Conservation (phyloP, 192 early-diverging fungal genomes). For the Oehlia diaphana region DNA sequence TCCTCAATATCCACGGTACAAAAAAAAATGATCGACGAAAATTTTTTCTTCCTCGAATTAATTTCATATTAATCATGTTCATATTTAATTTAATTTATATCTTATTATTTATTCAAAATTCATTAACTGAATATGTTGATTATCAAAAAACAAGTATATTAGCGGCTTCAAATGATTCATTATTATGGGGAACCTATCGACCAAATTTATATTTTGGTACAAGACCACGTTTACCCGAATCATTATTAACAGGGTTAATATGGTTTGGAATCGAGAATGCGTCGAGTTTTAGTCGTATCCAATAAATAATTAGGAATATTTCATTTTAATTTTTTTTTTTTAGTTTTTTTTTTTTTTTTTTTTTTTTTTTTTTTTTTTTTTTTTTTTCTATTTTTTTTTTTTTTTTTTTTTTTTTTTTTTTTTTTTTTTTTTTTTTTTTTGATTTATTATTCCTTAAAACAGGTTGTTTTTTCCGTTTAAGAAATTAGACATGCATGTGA, state of each 20-base stretch:
- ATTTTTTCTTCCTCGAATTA: too few species aligned
- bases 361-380: background rate
- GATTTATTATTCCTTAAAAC: too few species aligned
- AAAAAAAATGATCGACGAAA: too few species aligned
- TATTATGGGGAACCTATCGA: constrained; percentile 89
- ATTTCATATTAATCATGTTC: too few species aligned
- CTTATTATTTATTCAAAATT: too few species aligned
- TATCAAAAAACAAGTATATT: background rate
- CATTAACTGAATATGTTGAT: too few species aligned
- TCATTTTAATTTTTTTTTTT: too few species aligned
- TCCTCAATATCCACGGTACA: too few species aligned
- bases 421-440: background rate
- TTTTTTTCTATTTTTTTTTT: background rate
- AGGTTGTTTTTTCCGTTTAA: constrained; percentile 26
- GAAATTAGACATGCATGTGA: constrained; percentile 92
- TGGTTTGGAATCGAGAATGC: constrained; percentile 79
- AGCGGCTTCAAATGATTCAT: constrained; percentile 45
- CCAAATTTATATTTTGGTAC: constrained; percentile 95
- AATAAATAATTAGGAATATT: too few species aligned
- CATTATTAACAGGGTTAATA: constrained; percentile 89
- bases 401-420: background rate
- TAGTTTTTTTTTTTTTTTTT: background rate
- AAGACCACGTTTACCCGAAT: constrained; percentile 69
- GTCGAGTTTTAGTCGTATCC: constrained; percentile 52
- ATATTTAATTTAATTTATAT: too few species aligned